A percentile compares a stretch with the other conserved stretches of the same genome.
Evolutionary conservation across 148 eudicot species (phyloP).

Genomic region (Rhododendron kiyosumense): DNA sequence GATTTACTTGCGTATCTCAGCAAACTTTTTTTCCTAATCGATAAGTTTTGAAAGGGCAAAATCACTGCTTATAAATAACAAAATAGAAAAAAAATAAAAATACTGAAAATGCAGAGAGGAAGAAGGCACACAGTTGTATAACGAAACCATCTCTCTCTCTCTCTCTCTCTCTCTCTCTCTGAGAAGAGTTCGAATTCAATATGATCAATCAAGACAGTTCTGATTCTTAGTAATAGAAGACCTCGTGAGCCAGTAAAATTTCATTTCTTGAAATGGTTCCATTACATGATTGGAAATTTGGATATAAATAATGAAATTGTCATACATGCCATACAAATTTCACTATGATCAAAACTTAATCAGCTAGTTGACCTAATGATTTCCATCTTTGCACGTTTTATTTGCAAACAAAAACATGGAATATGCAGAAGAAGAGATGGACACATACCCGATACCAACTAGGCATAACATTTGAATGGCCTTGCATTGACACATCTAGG

Average conservation of each 20-base stretch:
- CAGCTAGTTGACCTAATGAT: not conserved
- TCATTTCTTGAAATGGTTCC: not conserved
- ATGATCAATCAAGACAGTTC: not conserved
- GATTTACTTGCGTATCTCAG: too few relatives aligned
- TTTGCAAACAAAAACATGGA: not conserved
- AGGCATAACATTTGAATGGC: constrained; percentile 25
- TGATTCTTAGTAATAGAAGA: not conserved
- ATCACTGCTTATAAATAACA: too few relatives aligned
- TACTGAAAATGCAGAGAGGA: too few relatives aligned
- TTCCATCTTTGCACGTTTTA: not conserved
- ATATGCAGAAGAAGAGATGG: too few relatives aligned
- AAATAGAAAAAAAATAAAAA: too few relatives aligned
- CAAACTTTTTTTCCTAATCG: too few relatives aligned
- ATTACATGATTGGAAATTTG: not conserved
- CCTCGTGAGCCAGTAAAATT: not conserved
- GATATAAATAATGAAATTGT: not conserved
- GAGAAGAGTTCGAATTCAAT: not conserved
- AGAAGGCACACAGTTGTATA: too few relatives aligned
- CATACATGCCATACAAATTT: not conserved
- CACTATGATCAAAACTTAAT: not conserved
- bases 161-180: too few relatives aligned
- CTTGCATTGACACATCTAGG: constrained; percentile 35
- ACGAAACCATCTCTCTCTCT: too few relatives aligned
- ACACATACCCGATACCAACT: constrained; percentile 20
- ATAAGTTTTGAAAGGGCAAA: too few relatives aligned